Conservation (phyloP, 2,329 filamentous ascomycete species). For the Penicillium sp. region DNA sequence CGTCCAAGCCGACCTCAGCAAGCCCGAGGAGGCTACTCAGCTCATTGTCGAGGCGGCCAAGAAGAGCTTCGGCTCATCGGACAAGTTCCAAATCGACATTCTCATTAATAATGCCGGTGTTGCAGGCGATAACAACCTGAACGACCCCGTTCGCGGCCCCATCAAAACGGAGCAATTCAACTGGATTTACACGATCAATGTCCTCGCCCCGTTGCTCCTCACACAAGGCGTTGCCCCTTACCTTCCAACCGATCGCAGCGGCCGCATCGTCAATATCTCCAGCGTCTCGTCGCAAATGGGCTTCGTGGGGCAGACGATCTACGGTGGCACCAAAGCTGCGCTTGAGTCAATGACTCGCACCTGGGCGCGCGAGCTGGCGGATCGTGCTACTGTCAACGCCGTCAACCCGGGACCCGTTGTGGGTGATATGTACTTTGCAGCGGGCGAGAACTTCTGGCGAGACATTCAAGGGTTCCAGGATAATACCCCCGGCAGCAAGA, state of each 20-base stretch:
- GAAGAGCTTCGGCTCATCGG: conserved; percentile 55
- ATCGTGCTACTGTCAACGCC: conserved; percentile 65
- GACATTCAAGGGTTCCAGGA: conserved; percentile 62
- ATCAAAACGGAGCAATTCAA: conserved; percentile 68
- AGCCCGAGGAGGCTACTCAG: conserved; percentile 58
- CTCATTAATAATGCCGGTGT: conserved; percentile 85
- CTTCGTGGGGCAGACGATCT: conserved; percentile 61
- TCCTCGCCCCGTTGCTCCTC: conserved; percentile 76
- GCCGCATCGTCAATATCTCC: conserved; percentile 64
- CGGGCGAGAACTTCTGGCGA: conserved; percentile 59
- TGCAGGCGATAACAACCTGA: conserved; percentile 54
- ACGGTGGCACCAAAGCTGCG: conserved; percentile 67
- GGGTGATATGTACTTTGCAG: conserved; percentile 65
- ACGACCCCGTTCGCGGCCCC: conserved; percentile 62
- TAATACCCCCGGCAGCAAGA: conserved; percentile 60
- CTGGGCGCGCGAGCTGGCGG: conserved; percentile 64
- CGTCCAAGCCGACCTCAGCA: conserved; percentile 72
- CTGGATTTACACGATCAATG: conserved; percentile 75
- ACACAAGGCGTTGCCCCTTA: conserved; percentile 71
- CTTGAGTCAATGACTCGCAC: conserved; percentile 70
- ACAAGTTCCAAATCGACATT: conserved; percentile 72
- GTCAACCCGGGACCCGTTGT: conserved; percentile 68
- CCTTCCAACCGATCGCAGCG: conserved; percentile 68
- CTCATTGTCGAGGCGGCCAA: conserved; percentile 61
- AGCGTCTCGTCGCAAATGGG: conserved; percentile 61